phyloP scores from a whole-genome alignment of 106 monocot species.

The Hemerocallis citrina region DNA sequence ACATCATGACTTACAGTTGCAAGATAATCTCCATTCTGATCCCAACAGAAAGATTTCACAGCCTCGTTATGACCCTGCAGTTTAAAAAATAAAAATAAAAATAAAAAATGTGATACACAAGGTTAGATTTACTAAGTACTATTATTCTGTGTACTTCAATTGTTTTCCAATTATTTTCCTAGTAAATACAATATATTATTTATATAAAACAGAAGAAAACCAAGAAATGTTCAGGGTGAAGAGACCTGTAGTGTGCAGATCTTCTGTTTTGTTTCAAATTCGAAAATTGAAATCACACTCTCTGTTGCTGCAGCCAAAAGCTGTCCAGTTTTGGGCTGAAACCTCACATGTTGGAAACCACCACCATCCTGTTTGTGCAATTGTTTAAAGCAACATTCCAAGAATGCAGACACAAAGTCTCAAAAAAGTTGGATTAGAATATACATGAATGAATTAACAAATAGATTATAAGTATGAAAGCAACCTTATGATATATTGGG shows the following conservation, averaged over 20 bases:
- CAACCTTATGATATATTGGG: slow-evolving; percentile 59
- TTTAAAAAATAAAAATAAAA: no score
- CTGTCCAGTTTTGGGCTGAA: slow-evolving; percentile 66
- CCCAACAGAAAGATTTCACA: slow-evolving; percentile 63
- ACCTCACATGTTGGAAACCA: slow-evolving; percentile 58
- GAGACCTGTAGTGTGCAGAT: slow-evolving; percentile 39
- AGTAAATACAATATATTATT: no score
- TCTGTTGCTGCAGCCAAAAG: slow-evolving; percentile 62
- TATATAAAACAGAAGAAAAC: no score
- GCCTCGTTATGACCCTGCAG: slow-evolving; percentile 50
- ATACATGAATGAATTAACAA: not conserved
- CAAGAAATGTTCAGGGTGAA: no score
- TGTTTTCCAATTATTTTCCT: no score
- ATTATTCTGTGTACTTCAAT: no score
- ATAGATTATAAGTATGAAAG: not conserved
- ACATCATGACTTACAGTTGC: slow-evolving; percentile 65
- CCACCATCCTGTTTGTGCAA: slow-evolving; percentile 41
- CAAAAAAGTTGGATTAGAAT: no score
- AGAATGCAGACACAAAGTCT: not conserved
- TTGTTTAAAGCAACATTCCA: not conserved
- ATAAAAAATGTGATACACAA: no score
- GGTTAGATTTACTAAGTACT: no score
- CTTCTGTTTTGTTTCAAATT: slow-evolving; percentile 60
- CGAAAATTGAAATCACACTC: slow-evolving; percentile 58
- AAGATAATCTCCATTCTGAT: slow-evolving; percentile 57